Evolutionary conservation across 768 basidiomycete species (phyloP).

Genomic region (Mycena sanguinolenta): DNA sequence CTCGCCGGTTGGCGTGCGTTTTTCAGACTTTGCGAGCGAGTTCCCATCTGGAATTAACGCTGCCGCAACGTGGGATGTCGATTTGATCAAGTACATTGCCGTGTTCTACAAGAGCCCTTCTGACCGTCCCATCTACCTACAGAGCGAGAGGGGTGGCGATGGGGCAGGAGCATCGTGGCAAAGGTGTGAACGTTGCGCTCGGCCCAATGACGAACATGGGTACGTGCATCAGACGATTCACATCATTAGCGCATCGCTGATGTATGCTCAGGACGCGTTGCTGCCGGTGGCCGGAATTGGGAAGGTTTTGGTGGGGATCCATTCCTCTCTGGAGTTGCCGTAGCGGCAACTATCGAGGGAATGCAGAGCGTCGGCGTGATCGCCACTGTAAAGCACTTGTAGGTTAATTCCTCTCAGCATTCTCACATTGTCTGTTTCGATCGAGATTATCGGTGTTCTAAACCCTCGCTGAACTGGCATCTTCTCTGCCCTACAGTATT

Average conservation of each 20-base stretch:
- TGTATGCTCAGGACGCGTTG: conserved; percentile 17
- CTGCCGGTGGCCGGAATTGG: conserved; percentile 57
- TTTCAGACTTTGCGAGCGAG: conserved; percentile 64
- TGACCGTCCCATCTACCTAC: conserved; percentile 55
- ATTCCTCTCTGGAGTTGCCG: conserved; percentile 55
- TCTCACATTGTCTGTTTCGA: too few species aligned
- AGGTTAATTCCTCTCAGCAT: not conserved
- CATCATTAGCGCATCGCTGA: not conserved
- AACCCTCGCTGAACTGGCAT: too few species aligned
- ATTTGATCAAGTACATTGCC: conserved; percentile 10
- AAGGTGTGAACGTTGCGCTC: conserved; percentile 57
- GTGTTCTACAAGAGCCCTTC: conserved; percentile 34
- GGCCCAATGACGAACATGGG: conserved; percentile 40
- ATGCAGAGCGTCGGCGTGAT: conserved; percentile 55
- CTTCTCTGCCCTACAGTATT: conserved; percentile 27
- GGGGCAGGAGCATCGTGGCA: conserved; percentile 73
- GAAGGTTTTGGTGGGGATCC: conserved; percentile 63
- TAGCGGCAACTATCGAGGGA: conserved; percentile 54
- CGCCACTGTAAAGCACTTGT: conserved; percentile 53
- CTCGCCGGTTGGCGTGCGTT: conserved; percentile 70
- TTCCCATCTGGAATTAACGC: conserved; percentile 74
- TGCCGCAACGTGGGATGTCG: conserved; percentile 65
- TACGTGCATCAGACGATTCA: conserved; percentile 2
- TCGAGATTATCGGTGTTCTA: too few species aligned
- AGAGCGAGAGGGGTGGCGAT: conserved; percentile 68